Conservation (phyloP, 2,329 filamentous ascomycete species). For the Diaporthe batatas region DNA sequence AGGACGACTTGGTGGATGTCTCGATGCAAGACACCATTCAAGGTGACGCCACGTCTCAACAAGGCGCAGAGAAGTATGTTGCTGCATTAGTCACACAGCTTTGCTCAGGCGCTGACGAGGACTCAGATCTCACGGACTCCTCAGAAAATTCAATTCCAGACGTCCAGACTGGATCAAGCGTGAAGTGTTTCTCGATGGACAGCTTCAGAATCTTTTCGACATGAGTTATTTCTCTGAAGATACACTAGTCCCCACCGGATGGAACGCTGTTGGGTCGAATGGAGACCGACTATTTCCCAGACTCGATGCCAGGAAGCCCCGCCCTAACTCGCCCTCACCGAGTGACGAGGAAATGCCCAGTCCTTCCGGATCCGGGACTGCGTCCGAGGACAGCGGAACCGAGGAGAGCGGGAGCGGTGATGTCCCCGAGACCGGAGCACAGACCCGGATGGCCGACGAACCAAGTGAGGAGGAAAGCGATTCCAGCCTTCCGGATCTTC, state of each 20-base stretch:
- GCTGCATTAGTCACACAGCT: background rate
- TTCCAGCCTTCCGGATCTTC: conserved; percentile 33
- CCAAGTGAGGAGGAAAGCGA: conserved; percentile 66
- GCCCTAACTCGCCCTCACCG: conserved; percentile 51
- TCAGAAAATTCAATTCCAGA: conserved; percentile 63
- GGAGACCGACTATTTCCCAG: conserved; percentile 70
- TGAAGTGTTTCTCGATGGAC: conserved; percentile 70
- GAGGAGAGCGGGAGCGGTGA: conserved; percentile 64
- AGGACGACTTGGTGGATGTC: conserved; percentile 92
- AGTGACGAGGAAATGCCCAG: conserved; percentile 63
- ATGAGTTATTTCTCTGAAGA: conserved; percentile 75
- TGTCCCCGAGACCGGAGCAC: conserved; percentile 47
- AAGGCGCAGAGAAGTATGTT: conserved; percentile 48
- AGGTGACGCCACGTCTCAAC: conserved; percentile 40
- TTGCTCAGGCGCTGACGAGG: conserved; percentile 22
- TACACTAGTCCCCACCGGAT: conserved; percentile 77
- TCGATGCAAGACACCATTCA: conserved; percentile 78
- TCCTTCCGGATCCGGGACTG: conserved; percentile 61
- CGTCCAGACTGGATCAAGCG: conserved; percentile 68
- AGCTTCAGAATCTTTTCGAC: conserved; percentile 81
- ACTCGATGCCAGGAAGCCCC: conserved; percentile 61
- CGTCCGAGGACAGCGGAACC: conserved; percentile 66
- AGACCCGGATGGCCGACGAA: conserved; percentile 71
- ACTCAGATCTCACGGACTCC: conserved; percentile 48
- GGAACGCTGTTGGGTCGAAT: conserved; percentile 66